Evolutionary conservation across 1,139 yeast genomes (phyloP).

Genomic region (Casaregolazyma suthepensis): DNA sequence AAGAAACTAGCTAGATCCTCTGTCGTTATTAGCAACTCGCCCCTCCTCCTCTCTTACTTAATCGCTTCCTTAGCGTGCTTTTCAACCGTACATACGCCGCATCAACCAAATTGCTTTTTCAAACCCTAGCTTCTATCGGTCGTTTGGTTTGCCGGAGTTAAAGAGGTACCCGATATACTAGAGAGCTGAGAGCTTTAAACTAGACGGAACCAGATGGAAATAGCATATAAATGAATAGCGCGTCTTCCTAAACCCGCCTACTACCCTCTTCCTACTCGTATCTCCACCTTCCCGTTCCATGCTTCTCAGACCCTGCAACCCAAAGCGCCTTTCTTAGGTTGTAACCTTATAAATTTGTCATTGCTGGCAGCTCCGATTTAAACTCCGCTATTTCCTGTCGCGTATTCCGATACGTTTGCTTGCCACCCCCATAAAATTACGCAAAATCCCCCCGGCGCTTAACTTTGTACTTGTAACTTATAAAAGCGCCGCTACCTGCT

Average conservation of each 20-base stretch:
- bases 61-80: no score
- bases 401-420: background rate
- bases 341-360: background rate
- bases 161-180: background rate
- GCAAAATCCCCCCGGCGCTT: background rate
- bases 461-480: background rate
- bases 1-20: no score
- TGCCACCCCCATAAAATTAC: background rate
- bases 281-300: background rate
- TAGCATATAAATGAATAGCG: background rate
- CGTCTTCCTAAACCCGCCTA: no score
- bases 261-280: no score
- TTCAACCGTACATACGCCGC: background rate
- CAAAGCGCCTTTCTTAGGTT: background rate
- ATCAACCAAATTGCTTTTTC: background rate
- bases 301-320: background rate
- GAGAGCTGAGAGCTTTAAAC: background rate
- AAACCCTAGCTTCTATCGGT: background rate
- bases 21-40: no score
- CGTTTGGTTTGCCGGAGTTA: background rate
- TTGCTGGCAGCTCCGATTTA: background rate
- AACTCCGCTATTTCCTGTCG: background rate
- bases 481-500: no score
- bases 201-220: background rate
- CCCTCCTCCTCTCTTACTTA: background rate